These are phyloP conservation scores for Cynanchum wilfordii DNA, from an alignment of 257 asterid genomes.

Conservation along the genomic window DNA sequence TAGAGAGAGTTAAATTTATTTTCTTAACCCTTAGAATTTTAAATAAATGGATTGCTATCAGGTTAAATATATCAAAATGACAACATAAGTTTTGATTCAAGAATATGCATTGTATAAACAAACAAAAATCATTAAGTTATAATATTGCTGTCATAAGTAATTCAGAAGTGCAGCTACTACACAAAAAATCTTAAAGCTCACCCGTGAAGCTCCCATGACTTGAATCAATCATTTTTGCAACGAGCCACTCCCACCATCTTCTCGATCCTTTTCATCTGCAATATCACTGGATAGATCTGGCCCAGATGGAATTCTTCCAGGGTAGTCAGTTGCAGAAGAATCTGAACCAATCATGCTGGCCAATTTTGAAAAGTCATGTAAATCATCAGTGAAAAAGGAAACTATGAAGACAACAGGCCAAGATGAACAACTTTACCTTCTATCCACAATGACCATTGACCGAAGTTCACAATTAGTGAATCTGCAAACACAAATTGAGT, in stretches of 20 bases:
- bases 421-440: constrained; percentile 37
- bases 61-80: background rate
- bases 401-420: background rate
- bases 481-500: constrained; percentile 32
- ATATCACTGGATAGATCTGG: constrained; percentile 44
- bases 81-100: background rate
- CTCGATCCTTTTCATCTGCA: constrained; percentile 38
- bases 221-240: constrained; percentile 1
- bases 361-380: constrained; percentile 18
- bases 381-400: background rate
- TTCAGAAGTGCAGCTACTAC: background rate
- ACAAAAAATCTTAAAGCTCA: background rate
- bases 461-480: constrained; percentile 92
- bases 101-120: background rate
- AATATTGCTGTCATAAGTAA: background rate
- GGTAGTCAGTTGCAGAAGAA: constrained; percentile 48
- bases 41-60: background rate
- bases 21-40: no score
- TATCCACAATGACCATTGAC: constrained; percentile 72
- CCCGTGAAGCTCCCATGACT: background rate
- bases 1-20: no score
- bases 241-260: constrained; percentile 19
- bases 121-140: background rate
- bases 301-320: constrained; percentile 67
- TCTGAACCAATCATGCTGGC: constrained; percentile 53